Conservation (phyloP, 495 filamentous ascomycete species). For the Podospora appendiculata region DNA sequence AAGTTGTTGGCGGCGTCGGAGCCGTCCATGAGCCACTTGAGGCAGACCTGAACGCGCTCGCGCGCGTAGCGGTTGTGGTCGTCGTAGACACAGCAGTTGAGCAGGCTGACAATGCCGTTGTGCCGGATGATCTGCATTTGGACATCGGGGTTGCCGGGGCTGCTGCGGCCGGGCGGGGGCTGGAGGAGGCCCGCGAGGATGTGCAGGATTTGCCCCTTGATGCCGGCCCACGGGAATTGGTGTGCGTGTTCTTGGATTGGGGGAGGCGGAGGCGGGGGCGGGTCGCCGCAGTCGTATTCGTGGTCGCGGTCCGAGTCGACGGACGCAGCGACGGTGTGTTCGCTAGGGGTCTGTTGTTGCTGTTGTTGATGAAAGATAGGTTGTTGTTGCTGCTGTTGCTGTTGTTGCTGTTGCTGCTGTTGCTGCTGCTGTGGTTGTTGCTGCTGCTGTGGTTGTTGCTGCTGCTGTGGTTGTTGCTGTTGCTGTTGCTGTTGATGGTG, state of each 20-base stretch:
- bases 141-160: conserved; percentile 66
- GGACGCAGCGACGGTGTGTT: conserved; percentile 19
- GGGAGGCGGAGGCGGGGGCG: conserved; percentile 45
- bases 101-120: conserved; percentile 75
- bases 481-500: too few relatives aligned
- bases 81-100: conserved; percentile 80
- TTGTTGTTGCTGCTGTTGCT: too few relatives aligned
- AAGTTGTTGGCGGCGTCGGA: conserved; percentile 72
- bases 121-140: conserved; percentile 77
- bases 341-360: conserved; percentile 1
- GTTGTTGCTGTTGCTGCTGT: too few relatives aligned
- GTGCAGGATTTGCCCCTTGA: conserved; percentile 85
- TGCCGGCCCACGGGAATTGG: conserved; percentile 86
- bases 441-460: too few relatives aligned
- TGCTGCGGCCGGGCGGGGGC: conserved; percentile 38
- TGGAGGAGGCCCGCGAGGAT: conserved; percentile 75
- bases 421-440: too few relatives aligned
- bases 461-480: too few relatives aligned
- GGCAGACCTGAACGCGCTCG: conserved; percentile 83
- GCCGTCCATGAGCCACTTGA: conserved; percentile 83
- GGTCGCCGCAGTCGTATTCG: conserved; percentile 36
- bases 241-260: conserved; percentile 69
- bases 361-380: too few relatives aligned
- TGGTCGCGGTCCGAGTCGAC: conserved; percentile 20
- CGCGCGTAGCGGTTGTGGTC: conserved; percentile 84